Conservation (phyloP, 306 rosid genomes). For the Inga oerstediana region DNA sequence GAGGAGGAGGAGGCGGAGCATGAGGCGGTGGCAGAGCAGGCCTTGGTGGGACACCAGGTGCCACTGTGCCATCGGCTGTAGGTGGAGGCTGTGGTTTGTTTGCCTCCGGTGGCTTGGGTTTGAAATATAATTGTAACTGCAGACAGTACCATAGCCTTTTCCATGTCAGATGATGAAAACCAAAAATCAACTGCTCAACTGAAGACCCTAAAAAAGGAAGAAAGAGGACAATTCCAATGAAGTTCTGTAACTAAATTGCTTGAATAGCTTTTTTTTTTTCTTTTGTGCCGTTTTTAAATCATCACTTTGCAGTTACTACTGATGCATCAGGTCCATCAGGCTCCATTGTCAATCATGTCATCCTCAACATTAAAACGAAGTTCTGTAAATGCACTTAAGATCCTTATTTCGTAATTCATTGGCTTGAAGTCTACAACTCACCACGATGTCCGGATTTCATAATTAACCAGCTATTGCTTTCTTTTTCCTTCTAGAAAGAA, state of each 20-base stretch:
- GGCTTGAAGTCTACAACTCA: not conserved
- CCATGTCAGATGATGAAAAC: conserved; percentile 29
- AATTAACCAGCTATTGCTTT: not conserved
- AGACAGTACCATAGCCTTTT: conserved; percentile 20
- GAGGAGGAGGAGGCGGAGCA: conserved; percentile 82
- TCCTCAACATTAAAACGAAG: not conserved
- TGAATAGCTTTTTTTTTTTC: not conserved
- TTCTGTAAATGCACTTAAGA: not conserved
- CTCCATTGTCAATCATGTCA: not conserved
- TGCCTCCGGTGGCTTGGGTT: conserved; percentile 61
- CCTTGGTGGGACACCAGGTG: conserved; percentile 88
- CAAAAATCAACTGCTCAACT: not conserved
- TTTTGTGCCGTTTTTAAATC: not conserved
- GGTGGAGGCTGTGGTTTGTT: conserved; percentile 59
- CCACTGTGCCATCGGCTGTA: conserved; percentile 62
- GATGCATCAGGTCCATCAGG: not conserved
- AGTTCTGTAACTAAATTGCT: conserved; percentile 10
- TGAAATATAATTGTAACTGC: conserved; percentile 65
- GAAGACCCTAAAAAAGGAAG: not conserved
- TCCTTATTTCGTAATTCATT: not conserved
- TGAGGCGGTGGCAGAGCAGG: conserved; percentile 72
- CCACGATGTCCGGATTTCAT: not conserved
- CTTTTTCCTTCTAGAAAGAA: not conserved
- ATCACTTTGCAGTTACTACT: not conserved
- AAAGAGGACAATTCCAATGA: not conserved